Evolutionary conservation across 768 basidiomycete species (phyloP).

Genomic region (Phanerochaete sordida): DNA sequence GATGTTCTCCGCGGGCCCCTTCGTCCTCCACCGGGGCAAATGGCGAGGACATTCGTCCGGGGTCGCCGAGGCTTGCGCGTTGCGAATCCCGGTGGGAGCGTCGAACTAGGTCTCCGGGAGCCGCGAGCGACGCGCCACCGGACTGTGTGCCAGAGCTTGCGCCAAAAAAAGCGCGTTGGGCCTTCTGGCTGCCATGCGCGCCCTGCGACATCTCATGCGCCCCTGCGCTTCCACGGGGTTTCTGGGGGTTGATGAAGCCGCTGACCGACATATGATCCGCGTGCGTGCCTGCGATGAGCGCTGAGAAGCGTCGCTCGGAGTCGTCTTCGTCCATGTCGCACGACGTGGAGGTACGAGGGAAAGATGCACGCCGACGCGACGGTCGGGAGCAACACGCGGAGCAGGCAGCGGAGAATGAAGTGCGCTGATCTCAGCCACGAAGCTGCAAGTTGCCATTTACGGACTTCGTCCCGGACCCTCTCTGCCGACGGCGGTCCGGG

Average conservation of each 20-base stretch:
- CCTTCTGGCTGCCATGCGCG: not conserved
- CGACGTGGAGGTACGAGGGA: not conserved
- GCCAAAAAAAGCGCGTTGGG: not conserved
- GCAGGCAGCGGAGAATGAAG: not conserved
- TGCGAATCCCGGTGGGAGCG: not conserved
- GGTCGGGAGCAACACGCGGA: not conserved
- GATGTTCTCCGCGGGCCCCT: no score
- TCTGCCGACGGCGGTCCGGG: no score
- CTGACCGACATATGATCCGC: not conserved
- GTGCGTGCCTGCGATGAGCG: constrained; percentile 5
- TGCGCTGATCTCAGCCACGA: not conserved
- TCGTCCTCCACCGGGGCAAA: not conserved
- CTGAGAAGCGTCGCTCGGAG: constrained; percentile 4
- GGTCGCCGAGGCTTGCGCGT: not conserved
- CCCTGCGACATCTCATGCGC: not conserved
- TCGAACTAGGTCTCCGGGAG: constrained; percentile 6
- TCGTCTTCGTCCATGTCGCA: constrained; percentile 3
- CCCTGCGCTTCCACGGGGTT: not conserved
- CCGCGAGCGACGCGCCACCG: not conserved
- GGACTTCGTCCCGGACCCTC: not conserved
- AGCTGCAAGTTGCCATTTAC: not conserved
- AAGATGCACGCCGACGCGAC: no score
- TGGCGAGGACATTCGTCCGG: not conserved
- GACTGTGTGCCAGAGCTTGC: not conserved
- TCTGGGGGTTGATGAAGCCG: not conserved